These are phyloP conservation scores for Cladosporium sp. DNA, from an alignment of 2,329 filamentous ascomycete species.

Conservation along the genomic window DNA sequence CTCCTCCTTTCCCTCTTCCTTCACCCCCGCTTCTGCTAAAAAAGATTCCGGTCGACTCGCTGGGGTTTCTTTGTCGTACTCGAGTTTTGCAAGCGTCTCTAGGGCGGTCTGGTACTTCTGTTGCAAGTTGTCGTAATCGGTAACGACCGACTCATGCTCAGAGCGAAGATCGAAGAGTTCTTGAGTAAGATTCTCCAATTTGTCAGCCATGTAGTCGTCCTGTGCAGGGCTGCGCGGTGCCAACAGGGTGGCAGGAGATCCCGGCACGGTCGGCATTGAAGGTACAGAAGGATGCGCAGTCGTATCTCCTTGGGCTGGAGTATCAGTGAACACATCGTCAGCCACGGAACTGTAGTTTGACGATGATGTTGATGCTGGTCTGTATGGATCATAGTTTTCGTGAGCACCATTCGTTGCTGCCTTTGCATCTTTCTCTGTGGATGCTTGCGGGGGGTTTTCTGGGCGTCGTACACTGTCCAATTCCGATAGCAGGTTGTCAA, in stretches of 20 bases:
- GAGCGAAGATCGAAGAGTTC: constrained; percentile 87
- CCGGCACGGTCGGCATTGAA: background rate
- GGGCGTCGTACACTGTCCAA: constrained; percentile 55
- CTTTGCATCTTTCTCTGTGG: background rate
- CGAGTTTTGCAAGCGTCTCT: constrained; percentile 74
- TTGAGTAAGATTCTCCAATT: constrained; percentile 84
- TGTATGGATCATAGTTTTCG: constrained; percentile 24
- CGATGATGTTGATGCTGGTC: constrained; percentile 3
- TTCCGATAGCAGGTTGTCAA: constrained; percentile 88
- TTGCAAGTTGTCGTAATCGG: constrained; percentile 75
- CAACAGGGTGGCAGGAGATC: background rate
- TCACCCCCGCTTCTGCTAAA: constrained; percentile 70
- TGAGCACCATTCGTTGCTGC: constrained; percentile 20
- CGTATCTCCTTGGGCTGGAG: background rate
- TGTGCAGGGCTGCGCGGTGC: constrained; percentile 65
- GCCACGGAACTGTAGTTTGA: background rate
- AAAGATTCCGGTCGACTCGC: constrained; percentile 69
- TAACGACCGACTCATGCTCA: constrained; percentile 80
- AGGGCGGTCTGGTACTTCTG: constrained; percentile 89
- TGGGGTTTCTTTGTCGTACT: constrained; percentile 63
- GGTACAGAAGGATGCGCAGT: background rate
- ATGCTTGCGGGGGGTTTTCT: constrained; percentile 29
- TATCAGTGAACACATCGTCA: constrained; percentile 8
- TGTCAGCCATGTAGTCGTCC: constrained; percentile 81
- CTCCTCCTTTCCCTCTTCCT: constrained; percentile 60